Evolutionary conservation across 257 asterid species (phyloP).

Genomic region (Echites panduratus): DNA sequence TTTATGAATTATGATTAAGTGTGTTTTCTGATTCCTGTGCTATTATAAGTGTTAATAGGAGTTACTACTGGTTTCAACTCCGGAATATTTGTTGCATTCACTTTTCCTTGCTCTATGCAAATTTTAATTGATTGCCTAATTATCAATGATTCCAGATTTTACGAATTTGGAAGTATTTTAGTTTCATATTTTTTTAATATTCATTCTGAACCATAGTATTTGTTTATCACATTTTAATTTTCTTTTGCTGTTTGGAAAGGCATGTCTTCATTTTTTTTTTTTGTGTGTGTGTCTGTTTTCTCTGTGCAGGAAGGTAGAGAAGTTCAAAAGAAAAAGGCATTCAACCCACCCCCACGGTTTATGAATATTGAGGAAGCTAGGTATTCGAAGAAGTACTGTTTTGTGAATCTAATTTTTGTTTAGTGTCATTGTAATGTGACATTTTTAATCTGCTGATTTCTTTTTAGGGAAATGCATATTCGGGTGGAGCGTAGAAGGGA

Average conservation of each 20-base stretch:
- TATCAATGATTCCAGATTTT: neutral
- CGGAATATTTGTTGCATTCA: too few relatives aligned
- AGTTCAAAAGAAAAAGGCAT: conserved; percentile 79
- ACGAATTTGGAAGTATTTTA: neutral
- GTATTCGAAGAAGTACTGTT: conserved; percentile 24
- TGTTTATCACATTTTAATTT: too few relatives aligned
- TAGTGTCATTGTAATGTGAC: conserved; percentile 4
- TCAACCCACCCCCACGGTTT: conserved; percentile 81
- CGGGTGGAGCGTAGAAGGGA: conserved; percentile 84
- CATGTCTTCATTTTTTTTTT: neutral
- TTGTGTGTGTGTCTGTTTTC: neutral
- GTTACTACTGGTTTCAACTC: too few relatives aligned
- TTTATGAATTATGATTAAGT: neutral
- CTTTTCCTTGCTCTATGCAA: too few relatives aligned
- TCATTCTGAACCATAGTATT: too few relatives aligned
- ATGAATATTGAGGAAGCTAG: conserved; percentile 91
- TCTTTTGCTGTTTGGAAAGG: too few relatives aligned
- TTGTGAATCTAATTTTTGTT: neutral
- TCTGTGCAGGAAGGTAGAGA: conserved; percentile 87
- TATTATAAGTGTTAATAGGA: neutral
- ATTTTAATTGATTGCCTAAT: too few relatives aligned
- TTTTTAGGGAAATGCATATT: conserved; percentile 71
- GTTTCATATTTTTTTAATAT: neutral
- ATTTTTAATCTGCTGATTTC: conserved; percentile 8
- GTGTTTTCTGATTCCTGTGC: neutral